Evolutionary conservation across 768 basidiomycete species (phyloP), one percentile per base, ranked within the genome.

Genomic region (Russula emetica): DNA sequence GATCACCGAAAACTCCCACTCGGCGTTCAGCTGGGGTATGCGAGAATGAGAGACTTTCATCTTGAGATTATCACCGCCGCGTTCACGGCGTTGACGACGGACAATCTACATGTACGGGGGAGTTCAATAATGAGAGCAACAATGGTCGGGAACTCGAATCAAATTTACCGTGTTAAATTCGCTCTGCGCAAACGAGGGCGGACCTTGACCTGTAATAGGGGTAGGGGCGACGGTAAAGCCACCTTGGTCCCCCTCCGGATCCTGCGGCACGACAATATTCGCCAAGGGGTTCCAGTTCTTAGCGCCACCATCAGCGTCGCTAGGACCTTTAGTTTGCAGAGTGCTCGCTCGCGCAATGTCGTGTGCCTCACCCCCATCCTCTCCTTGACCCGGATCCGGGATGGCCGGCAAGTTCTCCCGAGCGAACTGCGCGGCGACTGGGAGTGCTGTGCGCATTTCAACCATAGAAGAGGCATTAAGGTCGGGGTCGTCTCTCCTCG

Each of bases 1-100:
- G 34, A 42, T 54, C 22, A 68, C 67, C 6, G 66, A 58, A 45
- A 68, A 68, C 16, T 66, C 67, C 67, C 67, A 68, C 8, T 62
- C 61, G 3, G 58, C 24, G n/a, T 63, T 42, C 47, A 62, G 13
- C 14, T 68, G 55, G 0, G 67, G 65, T 30, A 59, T 26, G 16
- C 65, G 66, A 36, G 58, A 58, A 44, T 60, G 65, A n/a, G 58
- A 55, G 22, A 63, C 58, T 5, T 52, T 58, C 51, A 66, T 60
- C 45, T 68, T 66, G n/a, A 68, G 65, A n/a, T 50, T 58, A 24
- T 63, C 61, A 3, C 54, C 60, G 28, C 61, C 65, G 32, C 58
- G 61, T 3, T 52, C 54, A 32, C 58, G 55, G 14, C 65, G 65
- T 22, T 68, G 67, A 32, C 67, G 67, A 42, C 67, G 65, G 22